Percentiles rank a stretch among this genome's conserved stretches.
phyloP scores from a whole-genome alignment of 176 grass and related monocot genomes.

The Carex kokanica region DNA sequence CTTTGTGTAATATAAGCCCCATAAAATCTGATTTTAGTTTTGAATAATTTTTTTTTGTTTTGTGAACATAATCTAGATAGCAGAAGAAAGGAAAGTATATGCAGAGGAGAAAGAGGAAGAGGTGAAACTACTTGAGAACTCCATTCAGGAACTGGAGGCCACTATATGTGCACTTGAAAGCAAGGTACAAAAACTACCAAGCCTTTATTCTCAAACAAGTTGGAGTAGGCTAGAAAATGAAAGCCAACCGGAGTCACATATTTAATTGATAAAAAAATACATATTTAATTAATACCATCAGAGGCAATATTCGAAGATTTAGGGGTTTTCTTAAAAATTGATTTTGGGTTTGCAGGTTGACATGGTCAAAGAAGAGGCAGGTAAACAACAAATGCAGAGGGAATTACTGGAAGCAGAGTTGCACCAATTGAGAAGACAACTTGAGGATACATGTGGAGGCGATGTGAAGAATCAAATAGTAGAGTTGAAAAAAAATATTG shows the following conservation, averaged over 20 bases:
- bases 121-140: conserved; percentile 78
- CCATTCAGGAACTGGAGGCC: conserved; percentile 73
- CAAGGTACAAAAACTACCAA: conserved; percentile 36
- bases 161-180: conserved; percentile 84
- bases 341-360: conserved; percentile 52
- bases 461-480: conserved; percentile 43
- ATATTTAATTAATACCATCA: conserved; percentile 13
- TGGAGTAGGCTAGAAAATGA: too few relatives aligned
- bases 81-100: conserved; percentile 58
- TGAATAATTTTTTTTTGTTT: conserved; percentile 12
- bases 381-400: conserved; percentile 61
- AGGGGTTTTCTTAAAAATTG: conserved; percentile 3
- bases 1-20: not conserved
- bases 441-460: conserved; percentile 36
- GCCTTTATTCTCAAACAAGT: too few relatives aligned
- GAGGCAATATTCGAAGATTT: not conserved
- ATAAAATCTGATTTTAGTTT: not conserved
- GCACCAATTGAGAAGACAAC: conserved; percentile 68
- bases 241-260: too few relatives aligned
- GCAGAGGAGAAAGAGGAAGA: conserved; percentile 91
- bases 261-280: not conserved
- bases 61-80: conserved; percentile 47
- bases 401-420: conserved; percentile 79
- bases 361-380: conserved; percentile 72
- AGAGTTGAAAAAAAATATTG: conserved; percentile 52